Evolutionary conservation across 805 yeast species (phyloP).

Genomic region (Zygotorulaspora danielsina): DNA sequence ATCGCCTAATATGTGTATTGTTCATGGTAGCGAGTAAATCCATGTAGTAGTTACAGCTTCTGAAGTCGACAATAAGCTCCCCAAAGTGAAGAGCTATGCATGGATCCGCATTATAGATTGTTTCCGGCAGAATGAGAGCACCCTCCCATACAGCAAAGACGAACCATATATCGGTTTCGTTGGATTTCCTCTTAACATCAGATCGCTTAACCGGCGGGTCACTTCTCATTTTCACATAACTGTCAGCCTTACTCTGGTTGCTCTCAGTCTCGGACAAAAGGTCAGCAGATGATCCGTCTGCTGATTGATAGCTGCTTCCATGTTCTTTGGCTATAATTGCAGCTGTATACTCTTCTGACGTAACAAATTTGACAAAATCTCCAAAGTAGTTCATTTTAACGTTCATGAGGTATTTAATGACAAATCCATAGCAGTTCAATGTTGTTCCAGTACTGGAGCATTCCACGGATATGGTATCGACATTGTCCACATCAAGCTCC

Average conservation of each 20-base stretch:
- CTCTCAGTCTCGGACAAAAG: constrained; percentile 2
- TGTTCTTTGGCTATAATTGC: constrained; percentile 11
- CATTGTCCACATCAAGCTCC: constrained; percentile 57
- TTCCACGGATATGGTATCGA: constrained; percentile 63
- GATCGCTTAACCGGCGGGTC: constrained; percentile 16
- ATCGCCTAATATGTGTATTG: constrained; percentile 19
- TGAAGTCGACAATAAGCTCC: constrained; percentile 66
- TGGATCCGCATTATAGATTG: constrained; percentile 59
- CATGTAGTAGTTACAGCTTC: constrained; percentile 91
- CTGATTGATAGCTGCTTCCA: constrained; percentile 1
- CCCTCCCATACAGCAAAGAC: constrained; percentile 69
- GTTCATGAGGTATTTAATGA: constrained; percentile 67
- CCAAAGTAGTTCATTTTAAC: constrained; percentile 90
- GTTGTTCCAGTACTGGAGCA: constrained; percentile 64
- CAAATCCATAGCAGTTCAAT: constrained; percentile 71
- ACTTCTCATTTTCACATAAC: constrained; percentile 1
- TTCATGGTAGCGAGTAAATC: constrained; percentile 66
- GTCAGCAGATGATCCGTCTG: constrained; percentile 7
- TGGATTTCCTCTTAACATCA: constrained; percentile 45
- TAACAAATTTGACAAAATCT: constrained; percentile 72
- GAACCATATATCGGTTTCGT: constrained; percentile 75
- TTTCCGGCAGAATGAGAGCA: constrained; percentile 65
- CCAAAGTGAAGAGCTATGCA: constrained; percentile 62
- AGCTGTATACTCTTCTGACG: constrained; percentile 72
- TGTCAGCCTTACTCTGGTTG: constrained; percentile 3